Percentiles rank a stretch among this genome's conserved stretches.
Conservation (phyloP, 768 basidiomycete genomes). For the Russula dissimulans region DNA sequence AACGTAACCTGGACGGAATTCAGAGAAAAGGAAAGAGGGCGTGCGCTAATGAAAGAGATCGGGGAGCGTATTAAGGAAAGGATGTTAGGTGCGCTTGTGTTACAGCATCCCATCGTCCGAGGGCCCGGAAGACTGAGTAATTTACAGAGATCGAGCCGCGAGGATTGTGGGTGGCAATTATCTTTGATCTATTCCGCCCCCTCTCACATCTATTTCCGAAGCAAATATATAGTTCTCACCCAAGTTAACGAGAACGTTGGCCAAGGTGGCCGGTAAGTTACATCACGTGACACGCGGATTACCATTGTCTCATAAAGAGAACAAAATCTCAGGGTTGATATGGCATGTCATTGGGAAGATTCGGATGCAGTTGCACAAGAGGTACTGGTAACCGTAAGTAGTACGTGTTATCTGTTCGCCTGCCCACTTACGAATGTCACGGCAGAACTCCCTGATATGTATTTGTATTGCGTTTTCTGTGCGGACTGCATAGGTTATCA, state of each 20-base stretch:
- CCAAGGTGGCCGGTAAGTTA: constrained; percentile 70
- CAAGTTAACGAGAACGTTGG: constrained; percentile 79
- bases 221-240: constrained; percentile 82
- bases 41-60: constrained; percentile 75
- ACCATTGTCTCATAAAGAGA: background rate
- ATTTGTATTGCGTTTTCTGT: constrained; percentile 56
- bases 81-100: constrained; percentile 45
- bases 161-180: constrained; percentile 46
- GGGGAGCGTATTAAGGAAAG: constrained; percentile 78
- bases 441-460: constrained; percentile 63
- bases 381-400: constrained; percentile 66
- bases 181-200: background rate
- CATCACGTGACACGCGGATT: background rate
- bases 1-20: constrained; percentile 55
- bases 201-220: constrained; percentile 26
- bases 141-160: constrained; percentile 58
- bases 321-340: constrained; percentile 48
- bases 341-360: constrained; percentile 86
- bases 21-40: constrained; percentile 61
- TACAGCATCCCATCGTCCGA: background rate
- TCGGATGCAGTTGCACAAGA: constrained; percentile 70
- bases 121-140: constrained; percentile 6
- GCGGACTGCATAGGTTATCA: constrained; percentile 32
- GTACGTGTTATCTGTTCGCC: constrained; percentile 11
- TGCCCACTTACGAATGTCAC: constrained; percentile 6